Base-by-base conservation (phyloP, 1,139 yeast species). In the Pichia sp. region DNA sequence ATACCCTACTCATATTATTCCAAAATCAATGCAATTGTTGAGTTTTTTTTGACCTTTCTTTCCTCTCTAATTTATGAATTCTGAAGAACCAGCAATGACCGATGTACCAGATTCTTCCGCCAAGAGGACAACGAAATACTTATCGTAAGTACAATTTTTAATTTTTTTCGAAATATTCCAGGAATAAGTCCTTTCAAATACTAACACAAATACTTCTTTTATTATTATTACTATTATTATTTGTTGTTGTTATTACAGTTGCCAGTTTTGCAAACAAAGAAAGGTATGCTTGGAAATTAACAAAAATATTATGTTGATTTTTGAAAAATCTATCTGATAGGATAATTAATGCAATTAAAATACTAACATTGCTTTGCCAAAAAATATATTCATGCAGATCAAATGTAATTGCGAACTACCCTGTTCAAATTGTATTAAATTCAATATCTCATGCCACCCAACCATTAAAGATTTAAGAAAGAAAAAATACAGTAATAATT, bases 381-480 rank as follows among this genome's bases (percentile, higher is more conserved):
- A 7, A 30, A 30, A 30, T 25, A 18, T 18, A 18, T 8, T 25
- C 9, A 25, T 4, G 8, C 25, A 35, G 37, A 49, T 37, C 5
- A 49, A 46, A 47, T 49, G 52, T 39, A 34, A 46, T 34, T 38
- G 26, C 26, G 39, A 46, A 25, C 11, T 6, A 5, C 52, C 52
- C 6, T 49, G 52, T 34, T 43, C 49, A 10, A 49, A 49, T 33
- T 49, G 52, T 29, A 8, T 49, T 5, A 46, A 49, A 30, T 35
- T 25, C n/a, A 49, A 43, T 30, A 34, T 39, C 6, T 28, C 28
- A 26, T 46, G 52, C 36, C 46, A 39, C 18, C 50, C 52, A 6
- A 30, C 40, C 2, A 11, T 30, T 6, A 39, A 49, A 30, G 52
- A 49, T 42, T 18, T 42, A 9, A 35, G 51, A 28, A 39, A 38